A percentile compares a stretch with the other conserved stretches of the same genome.
phyloP scores from a whole-genome alignment of 2,329 filamentous ascomycete species.

The Cladosporium sp. region DNA sequence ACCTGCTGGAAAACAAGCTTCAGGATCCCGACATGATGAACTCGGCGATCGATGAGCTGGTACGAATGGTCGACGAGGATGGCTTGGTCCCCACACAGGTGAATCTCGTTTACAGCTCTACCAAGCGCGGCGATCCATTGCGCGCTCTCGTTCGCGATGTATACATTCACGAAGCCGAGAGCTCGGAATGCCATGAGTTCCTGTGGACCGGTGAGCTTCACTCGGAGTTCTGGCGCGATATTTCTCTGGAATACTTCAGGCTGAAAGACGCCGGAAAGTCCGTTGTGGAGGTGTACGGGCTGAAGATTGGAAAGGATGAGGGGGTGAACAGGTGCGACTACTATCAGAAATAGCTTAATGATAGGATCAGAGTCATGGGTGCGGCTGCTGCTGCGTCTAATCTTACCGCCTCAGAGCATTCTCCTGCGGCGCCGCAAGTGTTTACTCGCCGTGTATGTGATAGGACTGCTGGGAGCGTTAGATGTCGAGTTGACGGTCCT shows the following conservation, averaged over 20 bases:
- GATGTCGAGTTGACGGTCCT: too few species aligned
- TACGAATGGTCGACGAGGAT: not conserved
- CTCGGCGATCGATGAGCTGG: not conserved
- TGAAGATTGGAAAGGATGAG: not conserved
- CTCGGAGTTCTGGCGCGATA: not conserved
- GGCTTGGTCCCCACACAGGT: not conserved
- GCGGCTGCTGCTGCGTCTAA: too few species aligned
- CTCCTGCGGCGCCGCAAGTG: too few species aligned
- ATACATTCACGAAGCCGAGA: not conserved
- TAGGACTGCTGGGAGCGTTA: too few species aligned
- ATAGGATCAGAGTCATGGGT: too few species aligned
- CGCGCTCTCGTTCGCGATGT: not conserved
- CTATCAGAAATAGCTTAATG: not conserved
- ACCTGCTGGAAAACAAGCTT: not conserved
- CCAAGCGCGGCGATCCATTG: not conserved
- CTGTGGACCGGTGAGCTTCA: not conserved
- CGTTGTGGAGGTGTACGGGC: not conserved
- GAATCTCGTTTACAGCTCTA: not conserved
- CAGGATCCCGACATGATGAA: not conserved
- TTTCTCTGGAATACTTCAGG: not conserved
- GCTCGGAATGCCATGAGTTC: not conserved
- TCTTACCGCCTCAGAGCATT: too few species aligned
- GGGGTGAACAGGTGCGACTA: not conserved
- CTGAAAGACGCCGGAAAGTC: not conserved
- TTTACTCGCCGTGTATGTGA: too few species aligned